phyloP scores from a whole-genome alignment of 768 basidiomycete species.

The Russula griseocarnosa region DNA sequence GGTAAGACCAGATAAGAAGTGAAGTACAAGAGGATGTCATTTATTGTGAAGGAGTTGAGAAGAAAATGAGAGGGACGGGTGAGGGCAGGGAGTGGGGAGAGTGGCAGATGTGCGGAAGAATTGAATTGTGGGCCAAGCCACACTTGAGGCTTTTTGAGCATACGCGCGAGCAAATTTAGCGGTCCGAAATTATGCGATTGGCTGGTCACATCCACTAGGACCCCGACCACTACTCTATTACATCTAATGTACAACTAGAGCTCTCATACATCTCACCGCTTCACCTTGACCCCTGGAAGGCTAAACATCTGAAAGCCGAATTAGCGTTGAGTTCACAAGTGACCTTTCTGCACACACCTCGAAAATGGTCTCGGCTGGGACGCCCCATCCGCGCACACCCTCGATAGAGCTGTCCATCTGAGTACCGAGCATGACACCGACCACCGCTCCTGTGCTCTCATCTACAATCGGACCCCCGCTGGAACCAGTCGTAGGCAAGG shows the following conservation, averaged over 20 bases:
- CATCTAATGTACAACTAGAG: background rate
- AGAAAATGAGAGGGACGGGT: background rate
- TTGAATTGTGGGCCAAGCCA: background rate
- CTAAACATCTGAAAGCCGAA: conserved; percentile 47
- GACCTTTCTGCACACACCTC: conserved; percentile 42
- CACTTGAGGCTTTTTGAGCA: conserved; percentile 7
- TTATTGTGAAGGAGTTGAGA: background rate
- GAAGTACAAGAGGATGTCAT: background rate
- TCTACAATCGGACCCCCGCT: conserved; percentile 70
- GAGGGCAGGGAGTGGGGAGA: too few species aligned
- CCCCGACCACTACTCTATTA: conserved; percentile 12
- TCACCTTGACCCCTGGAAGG: conserved; percentile 42
- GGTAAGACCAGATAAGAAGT: background rate
- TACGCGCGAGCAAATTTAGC: conserved; percentile 24
- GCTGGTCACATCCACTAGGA: background rate
- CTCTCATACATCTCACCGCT: background rate
- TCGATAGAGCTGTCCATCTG: conserved; percentile 54
- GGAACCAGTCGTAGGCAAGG: conserved; percentile 57
- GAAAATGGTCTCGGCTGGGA: conserved; percentile 58
- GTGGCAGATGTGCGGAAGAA: background rate
- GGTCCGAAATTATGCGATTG: conserved; percentile 29
- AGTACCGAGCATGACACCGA: conserved; percentile 60
- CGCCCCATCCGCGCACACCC: conserved; percentile 57
- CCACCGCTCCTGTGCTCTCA: conserved; percentile 55
- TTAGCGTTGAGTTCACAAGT: background rate